Conservation (phyloP, 2,329 filamentous ascomycete species). For the Epichloe gansuensis region DNA sequence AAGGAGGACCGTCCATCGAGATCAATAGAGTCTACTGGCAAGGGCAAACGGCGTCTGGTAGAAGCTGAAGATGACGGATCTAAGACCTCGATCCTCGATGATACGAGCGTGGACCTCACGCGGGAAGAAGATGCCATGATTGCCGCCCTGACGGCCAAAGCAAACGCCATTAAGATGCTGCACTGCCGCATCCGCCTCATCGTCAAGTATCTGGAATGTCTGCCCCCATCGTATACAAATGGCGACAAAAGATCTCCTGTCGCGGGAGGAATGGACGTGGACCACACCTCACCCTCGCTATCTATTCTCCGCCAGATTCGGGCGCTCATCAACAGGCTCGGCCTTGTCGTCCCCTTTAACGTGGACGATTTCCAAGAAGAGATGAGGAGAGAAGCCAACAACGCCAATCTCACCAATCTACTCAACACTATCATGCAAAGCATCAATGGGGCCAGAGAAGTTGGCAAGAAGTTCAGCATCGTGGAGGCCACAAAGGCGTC, state of each 20-base stretch:
- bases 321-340: constrained; percentile 70
- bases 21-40: constrained; percentile 33
- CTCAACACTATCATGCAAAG: constrained; percentile 65
- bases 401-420: constrained; percentile 67
- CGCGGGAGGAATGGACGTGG: constrained; percentile 21
- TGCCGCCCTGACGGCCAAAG: constrained; percentile 65
- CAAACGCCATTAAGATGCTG: constrained; percentile 90
- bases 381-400: constrained; percentile 66
- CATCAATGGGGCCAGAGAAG: constrained; percentile 55
- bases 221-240: constrained; percentile 54
- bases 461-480: constrained; percentile 61
- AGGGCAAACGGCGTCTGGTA: constrained; percentile 37
- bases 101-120: constrained; percentile 31
- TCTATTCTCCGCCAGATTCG: constrained; percentile 79
- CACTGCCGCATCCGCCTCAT: constrained; percentile 64
- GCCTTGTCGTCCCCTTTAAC: constrained; percentile 65
- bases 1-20: constrained; percentile 30
- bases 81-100: constrained; percentile 23
- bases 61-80: constrained; percentile 18
- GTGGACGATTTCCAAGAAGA: constrained; percentile 54
- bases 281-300: constrained; percentile 42
- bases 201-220: constrained; percentile 60
- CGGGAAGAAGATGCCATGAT: constrained; percentile 50
- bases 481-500: constrained; percentile 32
- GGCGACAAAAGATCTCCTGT: constrained; percentile 29